Conservation (phyloP, 75 land plant species). For the Pinus tabuliformis region DNA sequence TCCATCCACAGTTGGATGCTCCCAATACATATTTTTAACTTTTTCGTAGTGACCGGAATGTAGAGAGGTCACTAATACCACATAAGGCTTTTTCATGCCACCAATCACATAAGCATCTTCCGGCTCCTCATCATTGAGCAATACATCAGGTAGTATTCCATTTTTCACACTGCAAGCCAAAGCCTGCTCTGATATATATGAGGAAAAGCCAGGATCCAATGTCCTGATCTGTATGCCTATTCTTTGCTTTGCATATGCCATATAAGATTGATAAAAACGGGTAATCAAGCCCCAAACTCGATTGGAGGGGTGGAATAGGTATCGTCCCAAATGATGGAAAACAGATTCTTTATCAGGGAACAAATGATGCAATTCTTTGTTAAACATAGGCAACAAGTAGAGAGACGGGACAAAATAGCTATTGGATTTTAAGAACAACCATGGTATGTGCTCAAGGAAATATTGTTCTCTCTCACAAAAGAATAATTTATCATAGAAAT, state of each 20-base stretch:
- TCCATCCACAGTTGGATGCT: constrained; percentile 50
- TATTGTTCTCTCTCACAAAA: constrained; percentile 80
- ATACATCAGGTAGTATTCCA: constrained; percentile 48
- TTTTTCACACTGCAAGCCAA: constrained; percentile 36
- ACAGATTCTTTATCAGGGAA: constrained; percentile 73
- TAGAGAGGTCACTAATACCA: constrained; percentile 76
- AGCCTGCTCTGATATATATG: constrained; percentile 48
- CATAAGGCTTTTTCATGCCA: constrained; percentile 20
- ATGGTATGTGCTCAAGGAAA: constrained; percentile 40
- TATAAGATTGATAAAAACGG: constrained; percentile 59
- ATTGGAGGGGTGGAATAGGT: constrained; percentile 80
- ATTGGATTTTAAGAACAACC: constrained; percentile 69
- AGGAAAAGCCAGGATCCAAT: constrained; percentile 31
- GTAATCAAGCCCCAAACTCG: constrained; percentile 73
- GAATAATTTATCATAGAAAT: constrained; percentile 62
- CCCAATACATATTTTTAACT: constrained; percentile 55
- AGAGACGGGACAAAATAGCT: constrained; percentile 79
- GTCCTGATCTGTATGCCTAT: constrained; percentile 81
- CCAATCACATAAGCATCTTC: neutral
- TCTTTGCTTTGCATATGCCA: constrained; percentile 52
- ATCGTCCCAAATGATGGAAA: constrained; percentile 80
- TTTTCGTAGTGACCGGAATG: constrained; percentile 53
- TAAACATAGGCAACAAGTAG: constrained; percentile 46
- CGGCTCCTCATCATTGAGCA: constrained; percentile 5
- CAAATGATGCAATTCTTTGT: constrained; percentile 50